Evolutionary conservation across 139 green algal genomes (phyloP).

Genomic region (Chloropicon primus): DNA sequence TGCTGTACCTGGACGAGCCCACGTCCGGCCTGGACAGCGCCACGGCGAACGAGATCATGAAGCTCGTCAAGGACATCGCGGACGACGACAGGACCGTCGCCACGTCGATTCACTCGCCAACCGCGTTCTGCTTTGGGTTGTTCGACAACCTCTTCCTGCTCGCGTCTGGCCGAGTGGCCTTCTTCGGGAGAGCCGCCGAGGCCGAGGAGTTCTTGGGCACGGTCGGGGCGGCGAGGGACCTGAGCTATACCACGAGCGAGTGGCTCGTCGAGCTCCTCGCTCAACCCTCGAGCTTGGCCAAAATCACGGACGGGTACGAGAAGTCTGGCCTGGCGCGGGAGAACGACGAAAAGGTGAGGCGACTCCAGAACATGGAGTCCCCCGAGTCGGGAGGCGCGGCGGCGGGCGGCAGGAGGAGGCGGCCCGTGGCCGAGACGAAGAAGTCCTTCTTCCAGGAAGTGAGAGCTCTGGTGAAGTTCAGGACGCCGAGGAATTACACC

Average conservation of each 20-base stretch:
- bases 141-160: constrained; percentile 52
- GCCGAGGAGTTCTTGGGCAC: not conserved
- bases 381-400: not conserved
- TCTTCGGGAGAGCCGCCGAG: not conserved
- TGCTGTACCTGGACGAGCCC: not conserved
- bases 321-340: not conserved
- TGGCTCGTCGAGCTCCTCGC: not conserved
- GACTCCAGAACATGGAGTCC: not conserved
- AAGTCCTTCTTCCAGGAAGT: not conserved
- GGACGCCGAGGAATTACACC: constrained; percentile 25
- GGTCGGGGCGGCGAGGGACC: not conserved
- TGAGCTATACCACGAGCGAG: not conserved
- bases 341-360: not conserved
- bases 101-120: not conserved
- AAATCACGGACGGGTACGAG: not conserved
- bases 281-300: not conserved
- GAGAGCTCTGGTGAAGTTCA: constrained; percentile 19
- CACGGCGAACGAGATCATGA: constrained; percentile 1
- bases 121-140: constrained; percentile 32
- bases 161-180: not conserved
- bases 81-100: not conserved
- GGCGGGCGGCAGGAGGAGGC: not conserved
- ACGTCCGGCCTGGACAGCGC: not conserved
- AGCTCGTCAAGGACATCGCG: not conserved
- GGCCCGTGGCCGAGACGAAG: not conserved